Evolutionary conservation across 768 basidiomycete species (phyloP).

Genomic region (Baorangia bicolor): DNA sequence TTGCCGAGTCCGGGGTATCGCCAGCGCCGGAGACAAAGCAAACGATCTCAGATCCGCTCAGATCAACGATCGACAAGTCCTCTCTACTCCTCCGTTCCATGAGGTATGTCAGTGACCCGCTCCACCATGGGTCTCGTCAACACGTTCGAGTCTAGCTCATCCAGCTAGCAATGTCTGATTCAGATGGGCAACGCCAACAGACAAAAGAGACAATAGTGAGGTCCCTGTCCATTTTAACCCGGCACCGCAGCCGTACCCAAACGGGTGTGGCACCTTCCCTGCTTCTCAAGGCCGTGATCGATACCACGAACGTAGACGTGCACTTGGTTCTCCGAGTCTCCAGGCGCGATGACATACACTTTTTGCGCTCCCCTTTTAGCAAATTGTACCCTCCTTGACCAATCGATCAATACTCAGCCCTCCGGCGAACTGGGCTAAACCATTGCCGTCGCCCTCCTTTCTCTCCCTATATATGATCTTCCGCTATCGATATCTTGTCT

Average conservation of each 20-base stretch:
- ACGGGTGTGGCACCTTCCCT: not conserved
- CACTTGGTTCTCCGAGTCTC: not conserved
- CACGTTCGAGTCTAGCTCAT: not conserved
- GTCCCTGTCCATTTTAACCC: not conserved
- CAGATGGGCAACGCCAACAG: not conserved
- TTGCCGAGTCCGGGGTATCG: constrained; percentile 33
- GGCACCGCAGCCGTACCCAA: constrained; percentile 21
- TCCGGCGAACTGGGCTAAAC: constrained; percentile 20
- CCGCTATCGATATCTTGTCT: not conserved
- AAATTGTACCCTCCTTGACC: constrained; percentile 3
- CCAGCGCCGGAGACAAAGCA: constrained; percentile 33
- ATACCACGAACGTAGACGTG: not conserved
- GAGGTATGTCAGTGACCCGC: not conserved
- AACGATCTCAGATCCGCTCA: constrained; percentile 32
- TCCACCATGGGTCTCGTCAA: not conserved
- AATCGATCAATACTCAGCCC: too few species aligned
- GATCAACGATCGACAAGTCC: constrained; percentile 17
- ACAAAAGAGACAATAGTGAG: not conserved
- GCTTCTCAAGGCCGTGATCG: constrained; percentile 9
- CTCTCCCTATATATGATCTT: constrained; percentile 28
- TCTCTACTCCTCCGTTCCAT: constrained; percentile 1
- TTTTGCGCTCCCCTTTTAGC: constrained; percentile 15
- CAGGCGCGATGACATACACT: constrained; percentile 9
- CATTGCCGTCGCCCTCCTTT: constrained; percentile 19
- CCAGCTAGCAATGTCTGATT: not conserved